phyloP scores from a whole-genome alignment of 1,284 basidiomycete genomes.

The Phaffia rhodozyma region DNA sequence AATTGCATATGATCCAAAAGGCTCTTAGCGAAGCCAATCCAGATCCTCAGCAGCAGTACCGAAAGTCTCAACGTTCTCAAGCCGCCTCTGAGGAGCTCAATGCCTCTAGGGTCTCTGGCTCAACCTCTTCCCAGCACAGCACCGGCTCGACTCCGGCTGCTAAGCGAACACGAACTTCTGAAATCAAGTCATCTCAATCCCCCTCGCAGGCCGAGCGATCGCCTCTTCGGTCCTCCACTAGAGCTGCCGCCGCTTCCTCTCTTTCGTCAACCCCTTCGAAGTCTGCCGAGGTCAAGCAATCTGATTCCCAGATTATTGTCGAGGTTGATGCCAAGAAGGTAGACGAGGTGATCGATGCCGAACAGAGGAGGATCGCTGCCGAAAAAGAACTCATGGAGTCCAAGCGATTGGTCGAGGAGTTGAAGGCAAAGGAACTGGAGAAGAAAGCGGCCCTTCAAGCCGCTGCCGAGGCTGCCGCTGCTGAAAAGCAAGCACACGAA shows the following conservation, averaged over 20 bases:
- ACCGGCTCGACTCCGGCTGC: constrained; percentile 5
- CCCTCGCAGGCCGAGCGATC: constrained; percentile 22
- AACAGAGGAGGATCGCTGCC: constrained; percentile 21
- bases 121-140: neutral
- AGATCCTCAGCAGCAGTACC: constrained; percentile 62
- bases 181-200: constrained; percentile 19
- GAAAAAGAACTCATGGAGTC: constrained; percentile 33
- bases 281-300: neutral
- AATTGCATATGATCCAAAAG: constrained; percentile 18
- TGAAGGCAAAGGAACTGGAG: constrained; percentile 30
- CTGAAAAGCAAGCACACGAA: no score
- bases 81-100: constrained; percentile 27
- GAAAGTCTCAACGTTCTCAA: constrained; percentile 43
- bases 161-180: constrained; percentile 5
- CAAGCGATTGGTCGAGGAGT: constrained; percentile 33
- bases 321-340: constrained; percentile 1
- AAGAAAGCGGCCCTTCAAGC: neutral
- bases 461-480: neutral
- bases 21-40: constrained; percentile 62
- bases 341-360: neutral
- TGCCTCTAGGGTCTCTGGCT: constrained; percentile 19
- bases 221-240: neutral
- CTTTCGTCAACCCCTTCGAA: neutral
- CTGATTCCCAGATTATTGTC: neutral
- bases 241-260: neutral